These are phyloP conservation scores for Mycena leptocephala DNA, from an alignment of 768 basidiomycete species.

Conservation along the genomic window DNA sequence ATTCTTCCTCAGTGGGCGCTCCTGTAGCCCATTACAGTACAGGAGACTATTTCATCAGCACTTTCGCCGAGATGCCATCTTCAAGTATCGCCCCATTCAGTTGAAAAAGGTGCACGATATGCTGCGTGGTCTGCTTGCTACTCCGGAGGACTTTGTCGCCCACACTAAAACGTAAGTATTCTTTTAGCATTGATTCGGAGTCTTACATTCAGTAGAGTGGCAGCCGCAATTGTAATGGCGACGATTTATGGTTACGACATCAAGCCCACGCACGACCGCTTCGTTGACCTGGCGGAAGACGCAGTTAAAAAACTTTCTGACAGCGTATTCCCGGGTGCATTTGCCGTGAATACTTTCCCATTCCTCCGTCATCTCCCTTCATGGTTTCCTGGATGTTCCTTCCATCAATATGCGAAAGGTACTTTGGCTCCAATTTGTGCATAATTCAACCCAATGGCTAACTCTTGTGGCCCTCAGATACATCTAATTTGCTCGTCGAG, in stretches of 20 bases:
- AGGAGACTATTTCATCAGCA: constrained; percentile 46
- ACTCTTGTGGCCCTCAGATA: background rate
- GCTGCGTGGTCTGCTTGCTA: constrained; percentile 30
- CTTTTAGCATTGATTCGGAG: background rate
- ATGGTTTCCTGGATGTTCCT: constrained; percentile 40
- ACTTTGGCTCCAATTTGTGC: background rate
- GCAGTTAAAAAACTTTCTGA: constrained; percentile 22
- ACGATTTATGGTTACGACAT: constrained; percentile 48
- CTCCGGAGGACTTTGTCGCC: constrained; percentile 31
- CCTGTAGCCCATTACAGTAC: constrained; percentile 6
- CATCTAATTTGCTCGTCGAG: background rate
- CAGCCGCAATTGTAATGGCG: background rate
- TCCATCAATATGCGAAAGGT: background rate
- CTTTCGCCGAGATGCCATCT: constrained; percentile 40
- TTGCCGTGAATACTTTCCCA: constrained; percentile 46
- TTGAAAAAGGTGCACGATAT: constrained; percentile 39
- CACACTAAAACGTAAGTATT: constrained; percentile 10
- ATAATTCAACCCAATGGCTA: background rate
- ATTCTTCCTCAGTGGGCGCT: background rate
- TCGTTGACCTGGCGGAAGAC: constrained; percentile 40
- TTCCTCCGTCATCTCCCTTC: constrained; percentile 53
- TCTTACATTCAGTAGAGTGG: background rate
- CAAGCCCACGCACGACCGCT: constrained; percentile 39
- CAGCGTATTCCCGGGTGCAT: constrained; percentile 39
- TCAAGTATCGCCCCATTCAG: constrained; percentile 40